phyloP scores from a whole-genome alignment of 176 grass and related monocot genomes.

The Pontederia paniculata region DNA sequence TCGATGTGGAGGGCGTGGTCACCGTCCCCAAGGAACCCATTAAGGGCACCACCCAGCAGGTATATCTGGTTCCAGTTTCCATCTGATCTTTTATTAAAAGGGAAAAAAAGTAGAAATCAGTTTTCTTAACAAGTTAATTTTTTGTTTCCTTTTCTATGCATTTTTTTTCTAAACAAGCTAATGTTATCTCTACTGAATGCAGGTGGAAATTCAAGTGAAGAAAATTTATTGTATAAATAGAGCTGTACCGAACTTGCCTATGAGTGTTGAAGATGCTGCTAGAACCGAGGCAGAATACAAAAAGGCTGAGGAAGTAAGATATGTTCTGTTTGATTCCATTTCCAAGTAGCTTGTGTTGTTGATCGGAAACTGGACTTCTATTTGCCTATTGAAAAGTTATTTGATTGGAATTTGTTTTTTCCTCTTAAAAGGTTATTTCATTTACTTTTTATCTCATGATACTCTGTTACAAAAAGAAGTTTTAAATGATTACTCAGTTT shows the following conservation, averaged over 20 bases:
- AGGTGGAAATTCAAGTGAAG: conserved; percentile 82
- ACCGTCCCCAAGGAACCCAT: conserved; percentile 71
- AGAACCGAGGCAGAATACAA: conserved; percentile 64
- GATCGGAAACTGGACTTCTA: background rate
- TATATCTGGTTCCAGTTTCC: background rate
- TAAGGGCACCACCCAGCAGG: conserved; percentile 91
- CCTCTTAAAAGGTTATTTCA: background rate
- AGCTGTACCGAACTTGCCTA: conserved; percentile 55
- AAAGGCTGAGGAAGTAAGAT: conserved; percentile 52
- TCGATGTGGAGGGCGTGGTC: conserved; percentile 72
- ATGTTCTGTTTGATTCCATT: background rate
- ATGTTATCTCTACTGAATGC: background rate
- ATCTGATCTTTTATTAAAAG: background rate
- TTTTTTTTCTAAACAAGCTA: too few species aligned
- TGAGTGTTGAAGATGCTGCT: conserved; percentile 76
- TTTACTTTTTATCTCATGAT: background rate
- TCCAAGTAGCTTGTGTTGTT: background rate
- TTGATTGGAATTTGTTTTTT: background rate
- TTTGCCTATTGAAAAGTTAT: background rate
- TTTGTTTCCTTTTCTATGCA: too few species aligned
- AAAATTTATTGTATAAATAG: conserved; percentile 86
- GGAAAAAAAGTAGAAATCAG: background rate
- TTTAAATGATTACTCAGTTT: background rate
- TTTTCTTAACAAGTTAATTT: background rate
- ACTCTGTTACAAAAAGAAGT: background rate